Evolutionary conservation across 805 yeast genomes (phyloP).

Genomic region (Citeromyces matritensis): DNA sequence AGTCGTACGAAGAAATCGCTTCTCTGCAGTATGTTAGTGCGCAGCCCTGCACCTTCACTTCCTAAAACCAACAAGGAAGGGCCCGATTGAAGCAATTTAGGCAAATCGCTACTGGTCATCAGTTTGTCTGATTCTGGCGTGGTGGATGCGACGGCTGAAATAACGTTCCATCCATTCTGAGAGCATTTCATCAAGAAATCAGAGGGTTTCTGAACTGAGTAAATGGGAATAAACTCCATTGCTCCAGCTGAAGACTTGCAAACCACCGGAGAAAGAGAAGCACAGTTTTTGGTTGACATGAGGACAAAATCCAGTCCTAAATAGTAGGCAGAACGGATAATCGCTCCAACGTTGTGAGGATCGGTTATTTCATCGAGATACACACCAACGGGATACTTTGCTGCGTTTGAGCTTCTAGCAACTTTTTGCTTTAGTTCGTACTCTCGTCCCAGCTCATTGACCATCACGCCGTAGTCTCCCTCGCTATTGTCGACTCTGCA

Average conservation of each 20-base stretch:
- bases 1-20: slow-evolving; percentile 37
- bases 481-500: slow-evolving; percentile 6
- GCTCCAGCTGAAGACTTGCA: slow-evolving; percentile 80
- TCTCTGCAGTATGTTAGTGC: slow-evolving; percentile 45
- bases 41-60: slow-evolving; percentile 73
- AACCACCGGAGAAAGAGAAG: slow-evolving; percentile 65
- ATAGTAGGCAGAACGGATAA: slow-evolving; percentile 64
- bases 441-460: slow-evolving; percentile 12
- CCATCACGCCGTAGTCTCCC: slow-evolving; percentile 7
- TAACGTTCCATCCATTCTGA: slow-evolving; percentile 53
- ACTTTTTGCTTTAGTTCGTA: slow-evolving; percentile 4
- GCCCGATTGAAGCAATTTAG: slow-evolving; percentile 21
- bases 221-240: slow-evolving; percentile 55
- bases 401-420: not conserved
- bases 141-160: slow-evolving; percentile 38
- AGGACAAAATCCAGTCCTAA: slow-evolving; percentile 74
- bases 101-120: slow-evolving; percentile 25
- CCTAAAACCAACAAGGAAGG: slow-evolving; percentile 72
- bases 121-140: slow-evolving; percentile 16
- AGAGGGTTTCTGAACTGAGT: slow-evolving; percentile 40
- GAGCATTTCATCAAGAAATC: slow-evolving; percentile 42
- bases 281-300: slow-evolving; percentile 53
- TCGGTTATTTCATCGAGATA: slow-evolving; percentile 72
- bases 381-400: slow-evolving; percentile 46
- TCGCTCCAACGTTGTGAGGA: slow-evolving; percentile 81